phyloP scores from a whole-genome alignment of 805 yeast species.

The Ogataea trehalophila region DNA sequence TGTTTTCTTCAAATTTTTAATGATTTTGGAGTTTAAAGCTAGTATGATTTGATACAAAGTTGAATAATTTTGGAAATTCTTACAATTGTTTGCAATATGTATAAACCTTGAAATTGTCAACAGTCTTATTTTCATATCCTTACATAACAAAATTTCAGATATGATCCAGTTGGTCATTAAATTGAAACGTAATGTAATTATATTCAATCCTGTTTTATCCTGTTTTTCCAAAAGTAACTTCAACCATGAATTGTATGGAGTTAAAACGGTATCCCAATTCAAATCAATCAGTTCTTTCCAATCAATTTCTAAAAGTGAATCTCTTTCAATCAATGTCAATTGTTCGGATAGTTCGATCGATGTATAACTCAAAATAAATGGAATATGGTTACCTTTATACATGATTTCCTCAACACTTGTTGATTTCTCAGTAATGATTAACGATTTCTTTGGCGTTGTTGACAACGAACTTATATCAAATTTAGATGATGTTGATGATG shows the following conservation, averaged over 20 bases:
- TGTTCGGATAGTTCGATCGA: conserved; percentile 71
- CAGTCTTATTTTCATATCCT: conserved; percentile 51
- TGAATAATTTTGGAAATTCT: conserved; percentile 70
- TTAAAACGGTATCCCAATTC: conserved; percentile 62
- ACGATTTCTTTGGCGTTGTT: conserved; percentile 24
- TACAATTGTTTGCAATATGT: conserved; percentile 77
- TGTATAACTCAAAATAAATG: conserved; percentile 73
- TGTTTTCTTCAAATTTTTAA: conserved; percentile 57
- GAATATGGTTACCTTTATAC: conserved; percentile 58
- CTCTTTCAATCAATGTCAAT: conserved; percentile 81
- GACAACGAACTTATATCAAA: conserved; percentile 27
- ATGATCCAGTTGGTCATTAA: conserved; percentile 88
- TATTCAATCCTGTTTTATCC: conserved; percentile 59
- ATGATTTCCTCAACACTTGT: conserved; percentile 36
- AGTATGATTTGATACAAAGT: conserved; percentile 83
- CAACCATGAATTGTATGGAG: conserved; percentile 79
- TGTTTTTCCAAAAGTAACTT: conserved; percentile 55
- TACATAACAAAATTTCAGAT: conserved; percentile 77
- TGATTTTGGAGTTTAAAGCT: conserved; percentile 66
- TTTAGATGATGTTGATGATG: conserved; percentile 12
- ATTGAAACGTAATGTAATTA: conserved; percentile 82
- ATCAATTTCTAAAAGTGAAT: conserved; percentile 77
- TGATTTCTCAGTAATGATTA: conserved; percentile 6
- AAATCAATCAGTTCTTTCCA: conserved; percentile 86
- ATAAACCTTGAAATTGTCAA: conserved; percentile 79